Percentiles rank a stretch among this genome's conserved stretches.
Evolutionary conservation across 23 red algal species (phyloP).

Genomic region (Gracilaria domingensis): DNA sequence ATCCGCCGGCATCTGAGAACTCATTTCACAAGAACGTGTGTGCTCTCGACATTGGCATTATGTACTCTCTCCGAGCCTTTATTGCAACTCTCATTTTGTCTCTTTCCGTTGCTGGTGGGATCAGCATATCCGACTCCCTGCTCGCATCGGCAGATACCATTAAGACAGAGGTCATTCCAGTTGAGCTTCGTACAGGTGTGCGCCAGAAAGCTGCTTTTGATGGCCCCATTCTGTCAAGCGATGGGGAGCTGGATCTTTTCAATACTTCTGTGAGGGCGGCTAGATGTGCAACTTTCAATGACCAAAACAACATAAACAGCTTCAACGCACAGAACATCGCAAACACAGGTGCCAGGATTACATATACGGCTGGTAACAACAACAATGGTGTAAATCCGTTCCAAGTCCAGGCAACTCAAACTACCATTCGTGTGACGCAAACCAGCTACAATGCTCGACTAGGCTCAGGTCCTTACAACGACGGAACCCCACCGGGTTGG

Average conservation of each 20-base stretch:
- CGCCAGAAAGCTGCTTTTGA: background rate
- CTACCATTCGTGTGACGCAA: background rate
- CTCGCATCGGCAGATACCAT: background rate
- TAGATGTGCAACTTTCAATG: background rate
- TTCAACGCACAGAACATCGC: background rate
- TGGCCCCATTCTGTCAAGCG: background rate
- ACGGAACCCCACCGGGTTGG: background rate
- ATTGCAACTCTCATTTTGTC: background rate
- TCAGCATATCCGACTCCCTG: background rate
- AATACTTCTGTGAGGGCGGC: background rate
- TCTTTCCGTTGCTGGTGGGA: background rate
- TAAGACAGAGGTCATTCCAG: background rate
- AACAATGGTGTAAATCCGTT: background rate
- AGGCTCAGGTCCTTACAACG: background rate
- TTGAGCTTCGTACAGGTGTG: background rate
- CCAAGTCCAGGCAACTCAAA: background rate
- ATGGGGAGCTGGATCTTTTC: background rate
- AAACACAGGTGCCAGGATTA: background rate
- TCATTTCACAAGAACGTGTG: too few relatives aligned
- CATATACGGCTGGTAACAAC: background rate
- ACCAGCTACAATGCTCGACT: slow-evolving; percentile 1
- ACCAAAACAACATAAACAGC: background rate
- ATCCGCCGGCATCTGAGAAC: too few relatives aligned
- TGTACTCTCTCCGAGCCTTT: background rate
- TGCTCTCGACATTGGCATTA: background rate